A percentile compares a stretch with the other conserved stretches of the same genome.
phyloP scores from a whole-genome alignment of 352 stramenopile genomes.

The Phytopythium kandeliae region DNA sequence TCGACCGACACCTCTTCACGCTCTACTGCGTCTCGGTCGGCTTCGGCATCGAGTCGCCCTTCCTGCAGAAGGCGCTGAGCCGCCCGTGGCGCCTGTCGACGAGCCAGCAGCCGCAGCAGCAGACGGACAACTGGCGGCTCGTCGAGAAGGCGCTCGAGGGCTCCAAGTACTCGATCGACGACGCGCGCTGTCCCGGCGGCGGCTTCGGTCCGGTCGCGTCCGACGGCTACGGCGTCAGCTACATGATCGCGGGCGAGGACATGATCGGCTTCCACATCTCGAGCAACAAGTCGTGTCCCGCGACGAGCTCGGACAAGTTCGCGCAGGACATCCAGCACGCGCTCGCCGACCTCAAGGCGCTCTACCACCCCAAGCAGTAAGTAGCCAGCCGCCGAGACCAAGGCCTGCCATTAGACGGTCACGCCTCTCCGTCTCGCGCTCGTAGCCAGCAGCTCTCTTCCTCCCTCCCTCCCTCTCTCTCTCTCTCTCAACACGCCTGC shows the following conservation, averaged over 20 bases:
- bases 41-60: slow-evolving; percentile 83
- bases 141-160: slow-evolving; percentile 63
- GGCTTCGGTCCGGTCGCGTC: slow-evolving; percentile 88
- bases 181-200: slow-evolving; percentile 69
- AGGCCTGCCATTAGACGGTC: not conserved
- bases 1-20: slow-evolving; percentile 94
- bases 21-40: slow-evolving; percentile 90
- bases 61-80: slow-evolving; percentile 81
- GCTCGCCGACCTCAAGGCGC: slow-evolving; percentile 75
- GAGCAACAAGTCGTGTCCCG: slow-evolving; percentile 74
- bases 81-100: slow-evolving; percentile 87
- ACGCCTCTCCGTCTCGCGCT: too few species aligned
- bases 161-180: slow-evolving; percentile 45
- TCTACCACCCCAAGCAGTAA: slow-evolving; percentile 44
- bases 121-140: slow-evolving; percentile 76
- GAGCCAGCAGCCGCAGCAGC: slow-evolving; percentile 87
- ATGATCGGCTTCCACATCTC: slow-evolving; percentile 90
- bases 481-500: too few species aligned
- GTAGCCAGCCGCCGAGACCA: not conserved
- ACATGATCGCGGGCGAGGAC: slow-evolving; percentile 88
- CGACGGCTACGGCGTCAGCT: slow-evolving; percentile 89
- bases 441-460: too few species aligned
- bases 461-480: too few species aligned
- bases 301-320: slow-evolving; percentile 82
- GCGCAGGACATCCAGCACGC: slow-evolving; percentile 62